Conservation (phyloP, 176 grass and related monocot genomes). For the Ananas comosus region DNA sequence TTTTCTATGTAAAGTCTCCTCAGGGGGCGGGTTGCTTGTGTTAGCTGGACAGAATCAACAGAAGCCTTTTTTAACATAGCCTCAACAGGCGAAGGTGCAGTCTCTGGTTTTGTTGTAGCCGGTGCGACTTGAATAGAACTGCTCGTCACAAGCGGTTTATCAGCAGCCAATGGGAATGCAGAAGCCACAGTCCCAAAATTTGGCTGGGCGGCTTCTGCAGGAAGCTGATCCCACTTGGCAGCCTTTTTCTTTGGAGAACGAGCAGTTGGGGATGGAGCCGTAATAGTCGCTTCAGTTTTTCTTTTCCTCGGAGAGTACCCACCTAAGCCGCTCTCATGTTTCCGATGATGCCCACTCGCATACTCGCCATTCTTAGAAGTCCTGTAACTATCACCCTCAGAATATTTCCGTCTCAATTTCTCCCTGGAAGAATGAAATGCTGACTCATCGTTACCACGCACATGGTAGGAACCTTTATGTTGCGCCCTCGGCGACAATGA, state of each 20-base stretch:
- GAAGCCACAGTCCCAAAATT: slow-evolving; percentile 16
- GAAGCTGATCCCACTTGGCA: slow-evolving; percentile 86
- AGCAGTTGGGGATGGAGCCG: slow-evolving; percentile 20
- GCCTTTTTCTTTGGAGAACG: slow-evolving; percentile 55
- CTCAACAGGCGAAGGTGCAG: slow-evolving; percentile 19
- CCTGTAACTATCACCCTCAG: slow-evolving; percentile 56
- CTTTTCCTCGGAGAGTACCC: slow-evolving; percentile 90
- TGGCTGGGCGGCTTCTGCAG: slow-evolving; percentile 33
- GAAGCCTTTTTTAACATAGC: slow-evolving; percentile 40
- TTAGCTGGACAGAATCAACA: slow-evolving; percentile 73
- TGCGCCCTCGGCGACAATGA: slow-evolving; percentile 40
- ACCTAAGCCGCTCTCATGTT: slow-evolving; percentile 56
- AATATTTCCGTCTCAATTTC: slow-evolving; percentile 47
- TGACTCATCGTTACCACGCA: slow-evolving; percentile 28
- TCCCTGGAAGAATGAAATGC: slow-evolving; percentile 25
- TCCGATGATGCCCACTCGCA: slow-evolving; percentile 36
- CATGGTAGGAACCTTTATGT: slow-evolving; percentile 36
- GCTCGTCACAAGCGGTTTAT: slow-evolving; percentile 11
- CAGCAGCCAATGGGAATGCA: slow-evolving; percentile 32
- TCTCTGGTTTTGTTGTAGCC: slow-evolving; percentile 15
- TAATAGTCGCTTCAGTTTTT: slow-evolving; percentile 35
- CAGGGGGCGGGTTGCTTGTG: slow-evolving; percentile 72
- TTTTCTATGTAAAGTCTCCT: slow-evolving; percentile 84
- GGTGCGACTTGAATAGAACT: slow-evolving; percentile 29
- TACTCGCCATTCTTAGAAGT: slow-evolving; percentile 43